Conservation (phyloP, 2,329 filamentous ascomycete genomes). For the Sporothrix pseudoabietina region DNA sequence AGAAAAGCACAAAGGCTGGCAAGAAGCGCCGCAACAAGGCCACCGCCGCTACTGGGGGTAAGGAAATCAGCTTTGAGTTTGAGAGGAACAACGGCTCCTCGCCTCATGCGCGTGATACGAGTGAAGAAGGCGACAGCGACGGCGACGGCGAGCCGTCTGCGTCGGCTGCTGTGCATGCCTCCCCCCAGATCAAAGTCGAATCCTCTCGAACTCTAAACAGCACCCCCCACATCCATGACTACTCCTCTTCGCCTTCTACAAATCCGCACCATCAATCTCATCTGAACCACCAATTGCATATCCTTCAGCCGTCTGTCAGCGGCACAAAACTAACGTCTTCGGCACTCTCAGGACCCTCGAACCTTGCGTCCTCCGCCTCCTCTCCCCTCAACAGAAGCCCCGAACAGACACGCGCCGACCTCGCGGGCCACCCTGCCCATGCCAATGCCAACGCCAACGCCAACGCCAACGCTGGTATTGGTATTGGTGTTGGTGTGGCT, state of each 20-base stretch:
- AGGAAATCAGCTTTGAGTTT: conserved; percentile 75
- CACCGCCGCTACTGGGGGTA: conserved; percentile 49
- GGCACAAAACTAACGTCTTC: conserved; percentile 4
- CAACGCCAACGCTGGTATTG: not conserved
- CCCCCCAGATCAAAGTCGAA: not conserved
- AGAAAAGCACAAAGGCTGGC: not conserved
- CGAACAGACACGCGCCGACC: not conserved
- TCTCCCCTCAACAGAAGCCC: not conserved
- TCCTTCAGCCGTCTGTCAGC: not conserved
- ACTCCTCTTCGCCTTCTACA: not conserved
- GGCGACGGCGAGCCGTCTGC: conserved; percentile 26
- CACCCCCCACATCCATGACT: not conserved
- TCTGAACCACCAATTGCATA: not conserved
- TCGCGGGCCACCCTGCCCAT: not conserved
- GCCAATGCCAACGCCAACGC: not conserved
- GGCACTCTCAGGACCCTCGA: not conserved
- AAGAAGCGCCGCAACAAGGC: not conserved
- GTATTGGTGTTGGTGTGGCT: not conserved
- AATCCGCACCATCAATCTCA: not conserved
- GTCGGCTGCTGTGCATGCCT: not conserved
- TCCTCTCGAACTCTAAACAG: not conserved
- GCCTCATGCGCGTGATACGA: conserved; percentile 53
- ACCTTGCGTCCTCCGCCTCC: not conserved
- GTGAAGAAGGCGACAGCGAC: conserved; percentile 47
- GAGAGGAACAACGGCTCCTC: conserved; percentile 61